phyloP scores from a whole-genome alignment of 805 yeast species.

The Grigorovia yakushimaensis region DNA sequence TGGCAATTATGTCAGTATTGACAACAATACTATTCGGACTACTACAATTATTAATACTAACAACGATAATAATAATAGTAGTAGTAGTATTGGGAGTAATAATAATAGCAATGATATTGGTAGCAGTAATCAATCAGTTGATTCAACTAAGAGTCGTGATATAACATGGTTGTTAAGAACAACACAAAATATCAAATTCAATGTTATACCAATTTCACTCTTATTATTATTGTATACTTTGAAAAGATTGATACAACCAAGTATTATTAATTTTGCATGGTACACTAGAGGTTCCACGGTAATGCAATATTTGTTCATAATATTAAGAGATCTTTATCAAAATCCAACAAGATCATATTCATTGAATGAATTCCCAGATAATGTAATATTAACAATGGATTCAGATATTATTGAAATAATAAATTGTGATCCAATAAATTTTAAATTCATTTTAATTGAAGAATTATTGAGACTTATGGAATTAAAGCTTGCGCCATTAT shows the following conservation, averaged over 20 bases:
- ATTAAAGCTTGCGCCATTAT: slow-evolving; percentile 16
- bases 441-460: slow-evolving; percentile 18
- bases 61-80: slow-evolving; percentile 1
- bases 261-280: slow-evolving; percentile 16
- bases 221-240: slow-evolving; percentile 17
- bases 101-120: neutral
- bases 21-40: neutral
- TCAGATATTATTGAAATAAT: slow-evolving; percentile 14
- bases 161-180: slow-evolving; percentile 11
- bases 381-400: slow-evolving; percentile 4
- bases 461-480: slow-evolving; percentile 18
- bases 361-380: neutral
- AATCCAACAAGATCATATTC: slow-evolving; percentile 11
- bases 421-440: slow-evolving; percentile 7
- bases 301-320: slow-evolving; percentile 24
- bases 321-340: slow-evolving; percentile 19
- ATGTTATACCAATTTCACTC: slow-evolving; percentile 16
- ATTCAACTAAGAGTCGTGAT: slow-evolving; percentile 5
- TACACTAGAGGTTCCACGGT: slow-evolving; percentile 25
- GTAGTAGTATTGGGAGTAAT: neutral
- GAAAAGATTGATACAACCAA: slow-evolving; percentile 16
- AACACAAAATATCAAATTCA: slow-evolving; percentile 9
- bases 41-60: neutral
- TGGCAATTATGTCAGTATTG: neutral
- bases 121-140: no score